Base-by-base conservation (phyloP, 2,329 filamentous ascomycete species). In the Bimuria novae-zelandiae region DNA sequence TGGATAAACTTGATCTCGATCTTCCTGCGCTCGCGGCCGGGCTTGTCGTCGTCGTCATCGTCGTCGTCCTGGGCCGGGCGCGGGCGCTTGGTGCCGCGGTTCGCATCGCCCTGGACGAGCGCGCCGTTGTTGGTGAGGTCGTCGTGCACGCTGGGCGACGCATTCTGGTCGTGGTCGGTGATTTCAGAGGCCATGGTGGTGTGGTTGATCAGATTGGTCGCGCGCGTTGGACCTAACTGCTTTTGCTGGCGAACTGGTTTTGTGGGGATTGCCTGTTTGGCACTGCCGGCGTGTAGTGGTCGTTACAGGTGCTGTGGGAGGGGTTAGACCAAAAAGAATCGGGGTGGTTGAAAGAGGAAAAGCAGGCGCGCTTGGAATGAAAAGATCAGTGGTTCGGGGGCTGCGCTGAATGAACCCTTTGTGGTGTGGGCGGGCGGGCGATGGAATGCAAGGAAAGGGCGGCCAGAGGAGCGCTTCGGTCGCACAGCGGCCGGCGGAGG, bases 1-100 rank as follows among this genome's bases (percentile, higher is more conserved):
- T 92, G 93, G 77, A 99, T 99, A 81, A 99, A 99, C 84, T 99
- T 99, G 81, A 99, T 99, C 79, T 99, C 94, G 71, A 99, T 99
- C 89, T 99, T 99, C 80, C 94, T 88, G 74, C 94, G 89, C 84
- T 97, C 94, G 77, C 94, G 92, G 72, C 92, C 92, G 60, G 91
- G 91, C 86, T 97, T 97, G 77, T 97, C 93, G 67, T 96, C 92
- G 67, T 97, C 92, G 62, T 97, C 94, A 62, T 97, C 93, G 64
- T 97, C 94, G 73, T 97, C 94, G 74, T 97, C 93, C 69, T 87
- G 74, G 66, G 89, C 79, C 60, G 89, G 86, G 73, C 94, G 90
- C 76, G 84, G 85, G 68, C 93, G 92, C 84, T 97, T 97, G 78
- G 92, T 84, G 75, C 91, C 92, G 74, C 92, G 90, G 76, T 79